Evolutionary conservation across 2,329 filamentous ascomycete species (phyloP), one percentile per base, ranked within the genome.

Genomic region (Colletotrichum sp.): DNA sequence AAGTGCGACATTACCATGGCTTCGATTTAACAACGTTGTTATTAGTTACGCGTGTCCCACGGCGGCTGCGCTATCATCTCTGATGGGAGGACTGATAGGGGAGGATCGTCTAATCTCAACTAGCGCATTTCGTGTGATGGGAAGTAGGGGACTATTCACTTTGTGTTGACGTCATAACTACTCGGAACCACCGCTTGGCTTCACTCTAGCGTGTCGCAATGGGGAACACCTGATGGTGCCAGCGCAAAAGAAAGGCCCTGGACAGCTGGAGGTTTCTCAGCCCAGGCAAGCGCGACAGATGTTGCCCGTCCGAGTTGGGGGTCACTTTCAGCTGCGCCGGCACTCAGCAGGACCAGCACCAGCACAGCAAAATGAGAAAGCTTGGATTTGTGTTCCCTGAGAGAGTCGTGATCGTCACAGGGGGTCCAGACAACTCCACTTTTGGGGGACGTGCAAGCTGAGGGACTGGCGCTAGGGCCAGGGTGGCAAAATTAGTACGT

Each of bases 391-490:
- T 52, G 58, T 60, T 55, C 55, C 73, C 62, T 60, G 30, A 30
- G 28, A 69, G 58, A 39, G 58, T 69, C n/a, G 43, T 64, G 74
- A 75, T 75, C 74, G 74, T 73, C 74, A 74, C 74, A 75, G 74
- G 73, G 73, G 74, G 64, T 30, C 58, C 30, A 32, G 25, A n/a
- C 25, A 48, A 60, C 70, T 30, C 72, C 72, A 72, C 69, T 60
- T 39, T 75, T 13, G 36, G 68, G 61, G 68, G 39, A 32, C 55
- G 55, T 39, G 55, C 55, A 75, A 72, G 62, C 69, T 61, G 28
- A 61, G 32, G 3, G 30, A 62, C 18, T 39, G 72, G 61, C 73
- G 74, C 74, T 75, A 75, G 64, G 28, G n/a, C n/a, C 28, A 48
- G 58, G 43, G 18, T 60, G 18, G 28, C 5, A 5, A 28, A 28